These are phyloP conservation scores for Candolleomyces eurysporus DNA, from an alignment of 768 basidiomycete genomes.

Conservation along the genomic window DNA sequence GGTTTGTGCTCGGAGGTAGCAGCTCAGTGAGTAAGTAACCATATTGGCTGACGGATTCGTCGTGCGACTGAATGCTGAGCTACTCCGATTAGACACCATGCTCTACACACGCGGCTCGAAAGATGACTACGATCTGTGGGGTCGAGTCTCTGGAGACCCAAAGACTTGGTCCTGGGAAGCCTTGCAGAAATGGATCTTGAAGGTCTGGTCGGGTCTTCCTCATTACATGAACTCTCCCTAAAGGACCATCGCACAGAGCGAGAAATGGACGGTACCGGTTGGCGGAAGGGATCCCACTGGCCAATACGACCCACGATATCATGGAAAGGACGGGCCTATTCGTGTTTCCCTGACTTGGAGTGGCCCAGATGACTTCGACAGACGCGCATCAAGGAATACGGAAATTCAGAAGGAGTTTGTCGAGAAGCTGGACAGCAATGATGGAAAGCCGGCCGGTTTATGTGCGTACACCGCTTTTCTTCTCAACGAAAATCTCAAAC, in stretches of 20 bases:
- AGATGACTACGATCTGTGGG: constrained; percentile 13
- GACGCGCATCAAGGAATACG: constrained; percentile 22
- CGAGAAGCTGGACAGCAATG: constrained; percentile 29
- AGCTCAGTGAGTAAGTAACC: constrained; percentile 26
- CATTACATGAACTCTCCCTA: too few relatives aligned
- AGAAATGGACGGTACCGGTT: constrained; percentile 25
- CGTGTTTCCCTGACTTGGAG: constrained; percentile 25
- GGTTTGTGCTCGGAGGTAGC: constrained; percentile 29
- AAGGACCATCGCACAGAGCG: constrained; percentile 21
- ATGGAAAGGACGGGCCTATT: constrained; percentile 23
- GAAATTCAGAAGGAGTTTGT: constrained; percentile 29
- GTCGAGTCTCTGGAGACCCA: too few relatives aligned
- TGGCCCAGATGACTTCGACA: constrained; percentile 22
- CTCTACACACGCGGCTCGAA: constrained; percentile 15
- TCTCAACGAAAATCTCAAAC: not conserved
- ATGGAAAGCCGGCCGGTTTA: not conserved
- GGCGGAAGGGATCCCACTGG: constrained; percentile 29
- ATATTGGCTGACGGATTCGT: not conserved
- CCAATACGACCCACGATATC: constrained; percentile 28
- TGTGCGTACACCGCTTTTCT: not conserved
- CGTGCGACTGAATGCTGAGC: not conserved
- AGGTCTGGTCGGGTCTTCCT: too few relatives aligned
- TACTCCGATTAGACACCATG: constrained; percentile 15
- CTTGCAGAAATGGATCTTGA: too few relatives aligned
- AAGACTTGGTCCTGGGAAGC: too few relatives aligned